Evolutionary conservation across 306 rosid genomes (phyloP).

Genomic region (Leucaena leucocephala): DNA sequence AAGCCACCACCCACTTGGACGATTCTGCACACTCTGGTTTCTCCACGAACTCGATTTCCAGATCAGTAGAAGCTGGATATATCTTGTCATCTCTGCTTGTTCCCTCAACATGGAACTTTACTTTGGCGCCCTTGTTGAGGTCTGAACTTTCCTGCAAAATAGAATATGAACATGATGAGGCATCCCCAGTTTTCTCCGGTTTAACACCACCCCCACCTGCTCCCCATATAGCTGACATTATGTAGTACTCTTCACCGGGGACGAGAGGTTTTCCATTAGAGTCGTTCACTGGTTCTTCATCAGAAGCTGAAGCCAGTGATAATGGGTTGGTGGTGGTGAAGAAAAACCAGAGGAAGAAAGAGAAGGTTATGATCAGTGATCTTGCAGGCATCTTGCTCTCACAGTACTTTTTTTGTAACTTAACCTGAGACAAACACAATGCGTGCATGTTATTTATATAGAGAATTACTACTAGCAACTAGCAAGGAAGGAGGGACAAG

Average conservation of each 20-base stretch:
- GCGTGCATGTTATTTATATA: no score
- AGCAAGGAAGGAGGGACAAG: no score
- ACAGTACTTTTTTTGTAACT: no score
- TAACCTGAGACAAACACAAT: no score
- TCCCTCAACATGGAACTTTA: neutral
- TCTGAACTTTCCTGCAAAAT: neutral
- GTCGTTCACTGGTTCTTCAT: neutral
- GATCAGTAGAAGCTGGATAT: neutral
- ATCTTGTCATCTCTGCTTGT: neutral
- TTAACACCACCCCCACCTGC: neutral
- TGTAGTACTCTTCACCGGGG: neutral
- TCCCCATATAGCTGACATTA: neutral
- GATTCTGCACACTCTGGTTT: slow-evolving; percentile 26
- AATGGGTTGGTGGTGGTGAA: no score
- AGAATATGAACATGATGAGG: neutral
- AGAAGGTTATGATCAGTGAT: no score
- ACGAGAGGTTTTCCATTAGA: neutral
- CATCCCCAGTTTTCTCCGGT: neutral
- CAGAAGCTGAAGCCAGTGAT: neutral
- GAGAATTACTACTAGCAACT: no score
- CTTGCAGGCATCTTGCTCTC: no score
- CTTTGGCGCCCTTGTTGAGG: neutral
- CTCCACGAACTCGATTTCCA: slow-evolving; percentile 6
- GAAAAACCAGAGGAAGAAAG: neutral
- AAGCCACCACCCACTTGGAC: slow-evolving; percentile 8